Conservation (phyloP, 768 basidiomycete genomes). For the Hypholoma fasciculare region DNA sequence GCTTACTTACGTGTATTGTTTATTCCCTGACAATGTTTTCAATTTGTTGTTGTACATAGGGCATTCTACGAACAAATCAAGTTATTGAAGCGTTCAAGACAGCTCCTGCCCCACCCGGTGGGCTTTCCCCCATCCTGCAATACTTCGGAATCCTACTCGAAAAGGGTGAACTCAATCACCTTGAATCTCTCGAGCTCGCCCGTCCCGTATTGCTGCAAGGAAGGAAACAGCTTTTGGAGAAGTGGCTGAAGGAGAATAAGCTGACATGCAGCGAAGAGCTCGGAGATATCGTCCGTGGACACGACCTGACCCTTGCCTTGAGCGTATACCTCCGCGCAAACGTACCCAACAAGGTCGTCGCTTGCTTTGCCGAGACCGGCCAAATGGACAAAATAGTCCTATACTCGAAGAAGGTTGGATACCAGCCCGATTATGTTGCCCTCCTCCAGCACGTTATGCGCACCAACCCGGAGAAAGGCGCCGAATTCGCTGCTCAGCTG, state of each 20-base stretch:
- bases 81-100: slow-evolving; percentile 98
- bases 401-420: slow-evolving; percentile 96
- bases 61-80: slow-evolving; percentile 90
- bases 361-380: slow-evolving; percentile 98
- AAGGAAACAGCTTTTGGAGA: slow-evolving; percentile 94
- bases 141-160: slow-evolving; percentile 99
- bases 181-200: slow-evolving; percentile 93
- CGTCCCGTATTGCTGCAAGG: slow-evolving; percentile 95
- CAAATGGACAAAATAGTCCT: slow-evolving; percentile 98
- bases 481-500: slow-evolving; percentile 94
- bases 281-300: slow-evolving; percentile 91
- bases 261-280: slow-evolving; percentile 98
- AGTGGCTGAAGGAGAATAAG: slow-evolving; percentile 99
- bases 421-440: slow-evolving; percentile 88
- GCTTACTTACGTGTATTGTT: slow-evolving; percentile 5
- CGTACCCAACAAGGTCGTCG: slow-evolving; percentile 97
- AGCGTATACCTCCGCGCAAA: slow-evolving; percentile 98
- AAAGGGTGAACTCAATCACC: slow-evolving; percentile 96
- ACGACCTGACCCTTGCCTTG: slow-evolving; percentile 96
- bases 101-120: slow-evolving; percentile 87
- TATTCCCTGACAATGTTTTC: background rate
- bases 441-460: slow-evolving; percentile 96
- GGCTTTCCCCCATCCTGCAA: slow-evolving; percentile 92
- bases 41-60: slow-evolving; percentile 40
- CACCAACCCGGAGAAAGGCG: slow-evolving; percentile 94